Conservation (phyloP, 345 rosid genomes). For the Dimocarpus longan region DNA sequence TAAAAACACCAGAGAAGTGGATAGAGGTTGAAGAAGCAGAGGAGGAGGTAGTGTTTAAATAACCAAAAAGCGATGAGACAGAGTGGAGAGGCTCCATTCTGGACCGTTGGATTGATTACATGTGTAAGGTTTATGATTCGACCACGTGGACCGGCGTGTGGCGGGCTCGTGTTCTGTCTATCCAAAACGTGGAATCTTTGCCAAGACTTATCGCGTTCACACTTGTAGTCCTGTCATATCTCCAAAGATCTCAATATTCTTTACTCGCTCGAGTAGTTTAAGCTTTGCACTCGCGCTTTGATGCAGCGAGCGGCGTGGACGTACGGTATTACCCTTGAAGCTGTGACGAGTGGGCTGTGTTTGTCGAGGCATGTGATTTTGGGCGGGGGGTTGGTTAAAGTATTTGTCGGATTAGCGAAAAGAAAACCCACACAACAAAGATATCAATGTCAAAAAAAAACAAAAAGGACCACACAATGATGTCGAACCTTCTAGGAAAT, state of each 20-base stretch:
- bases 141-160: slow-evolving; percentile 65
- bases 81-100: slow-evolving; percentile 22
- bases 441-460: no score
- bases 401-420: not conserved
- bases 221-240: not conserved
- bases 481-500: no score
- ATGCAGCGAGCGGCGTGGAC: not conserved
- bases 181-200: slow-evolving; percentile 27
- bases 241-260: not conserved
- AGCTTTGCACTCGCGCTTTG: not conserved
- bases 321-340: not conserved
- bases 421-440: not conserved
- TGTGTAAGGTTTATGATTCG: slow-evolving; percentile 24
- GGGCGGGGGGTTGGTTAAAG: no score
- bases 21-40: not conserved
- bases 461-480: no score
- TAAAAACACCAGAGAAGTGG: not conserved
- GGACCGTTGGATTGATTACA: slow-evolving; percentile 44
- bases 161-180: slow-evolving; percentile 54
- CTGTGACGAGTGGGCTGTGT: not conserved
- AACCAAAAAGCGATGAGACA: not conserved
- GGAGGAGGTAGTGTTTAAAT: slow-evolving; percentile 14
- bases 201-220: slow-evolving; percentile 12
- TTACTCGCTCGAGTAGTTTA: not conserved
- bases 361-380: not conserved